Evolutionary conservation across 768 basidiomycete genomes (phyloP), one percentile per base, ranked within the genome.

Genomic region (Suillus sp.): DNA sequence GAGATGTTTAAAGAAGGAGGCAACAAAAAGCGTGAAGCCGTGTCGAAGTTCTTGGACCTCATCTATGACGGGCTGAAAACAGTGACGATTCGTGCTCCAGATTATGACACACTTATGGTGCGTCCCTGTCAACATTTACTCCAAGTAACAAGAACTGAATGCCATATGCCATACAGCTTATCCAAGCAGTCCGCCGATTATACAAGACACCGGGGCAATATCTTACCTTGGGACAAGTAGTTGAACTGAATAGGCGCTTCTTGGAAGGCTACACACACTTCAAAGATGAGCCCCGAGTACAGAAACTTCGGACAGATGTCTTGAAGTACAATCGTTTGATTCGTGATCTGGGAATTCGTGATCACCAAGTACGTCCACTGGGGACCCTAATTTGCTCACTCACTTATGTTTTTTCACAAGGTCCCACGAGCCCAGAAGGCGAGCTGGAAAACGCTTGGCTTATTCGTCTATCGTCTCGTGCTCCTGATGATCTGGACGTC

Each of bases 61-160:
- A 89, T 97, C 59, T 97, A 96, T 69, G 92, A 98, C 69, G 91
- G 86, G 27, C 79, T 99, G 68, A 96, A 98, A 79, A 96, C 95
- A 0, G 97, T 99, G 45, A 99, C 97, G 0, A 85, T 99, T 61
- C 83, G 96, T 62, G 94, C 95, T 20, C 95, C 96, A 2, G 97
- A 99, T 74, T 99, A 93, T 74, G 97, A 99, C 68, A 99, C 96
- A 2, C 82, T 99, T 57, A 97, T 99, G 95, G 97, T 93, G 68
- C 62, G 85, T 73, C n/a, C 22, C 55, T 62, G 20, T 60, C 56
- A 25, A 20, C 37, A 30, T 57, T 13, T 30, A 40, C 18, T 20
- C 20, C 35, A 27, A 11, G 65, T 62, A 27, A 40, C 20, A 11
- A 13, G 38, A 20, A 20, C 25, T 30, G 27, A 40, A 62, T 40